These are phyloP conservation scores for Fusarium sp. DNA, from an alignment of 2,329 filamentous ascomycete genomes.

Conservation along the genomic window DNA sequence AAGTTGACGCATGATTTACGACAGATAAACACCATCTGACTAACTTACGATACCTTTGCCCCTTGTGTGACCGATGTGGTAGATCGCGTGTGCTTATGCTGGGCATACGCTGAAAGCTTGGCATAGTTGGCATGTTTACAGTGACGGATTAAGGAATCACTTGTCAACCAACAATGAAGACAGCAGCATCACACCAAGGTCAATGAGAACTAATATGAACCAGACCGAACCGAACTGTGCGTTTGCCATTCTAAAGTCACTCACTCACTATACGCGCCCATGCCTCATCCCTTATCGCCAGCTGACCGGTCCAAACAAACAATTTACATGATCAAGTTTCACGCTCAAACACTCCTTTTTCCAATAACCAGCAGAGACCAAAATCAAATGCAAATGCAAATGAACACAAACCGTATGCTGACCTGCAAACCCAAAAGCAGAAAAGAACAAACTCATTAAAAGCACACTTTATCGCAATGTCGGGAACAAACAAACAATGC, in stretches of 20 bases:
- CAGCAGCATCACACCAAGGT: not conserved
- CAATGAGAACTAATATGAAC: not conserved
- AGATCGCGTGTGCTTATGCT: not conserved
- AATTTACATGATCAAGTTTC: conserved; percentile 29
- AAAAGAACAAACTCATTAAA: conserved; percentile 16
- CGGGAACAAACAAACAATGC: conserved; percentile 5
- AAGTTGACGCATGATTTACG: conserved; percentile 48
- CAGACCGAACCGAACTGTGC: conserved; percentile 13
- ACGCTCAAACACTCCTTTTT: conserved; percentile 17
- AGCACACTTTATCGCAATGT: conserved; percentile 4
- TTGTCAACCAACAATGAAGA: not conserved
- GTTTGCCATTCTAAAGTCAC: conserved; percentile 36
- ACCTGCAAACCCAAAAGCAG: conserved; percentile 14
- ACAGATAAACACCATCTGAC: conserved; percentile 52
- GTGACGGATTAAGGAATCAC: not conserved
- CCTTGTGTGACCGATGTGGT: not conserved
- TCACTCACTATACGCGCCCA: conserved; percentile 11
- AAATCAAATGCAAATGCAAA: conserved; percentile 24
- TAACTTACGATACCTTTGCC: not conserved
- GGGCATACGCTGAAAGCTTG: not conserved
- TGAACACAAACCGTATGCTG: conserved; percentile 19
- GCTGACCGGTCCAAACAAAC: conserved; percentile 14
- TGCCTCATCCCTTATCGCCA: conserved; percentile 27
- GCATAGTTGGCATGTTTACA: not conserved
- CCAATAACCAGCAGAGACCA: conserved; percentile 20